phyloP scores from a whole-genome alignment of 2,329 filamentous ascomycete species.

The Colletotrichum australisinense region DNA sequence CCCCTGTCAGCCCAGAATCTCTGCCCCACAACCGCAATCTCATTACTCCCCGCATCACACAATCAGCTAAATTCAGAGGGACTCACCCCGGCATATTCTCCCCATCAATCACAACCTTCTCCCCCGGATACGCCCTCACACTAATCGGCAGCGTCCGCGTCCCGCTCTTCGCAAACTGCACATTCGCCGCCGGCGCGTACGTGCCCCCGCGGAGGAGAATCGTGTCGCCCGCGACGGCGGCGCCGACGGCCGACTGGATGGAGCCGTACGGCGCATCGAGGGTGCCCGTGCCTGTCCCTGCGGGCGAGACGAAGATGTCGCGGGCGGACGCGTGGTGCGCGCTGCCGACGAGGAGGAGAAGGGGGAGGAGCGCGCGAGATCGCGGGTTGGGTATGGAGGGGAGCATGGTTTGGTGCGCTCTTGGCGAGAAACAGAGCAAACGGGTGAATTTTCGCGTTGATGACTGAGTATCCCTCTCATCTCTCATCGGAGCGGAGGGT shows the following conservation, averaged over 20 bases:
- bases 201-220: slow-evolving; percentile 56
- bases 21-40: too few relatives aligned
- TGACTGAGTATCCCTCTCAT: background rate
- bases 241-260: slow-evolving; percentile 55
- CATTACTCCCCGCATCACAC: too few relatives aligned
- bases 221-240: slow-evolving; percentile 53
- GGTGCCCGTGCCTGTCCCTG: slow-evolving; percentile 50
- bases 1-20: background rate
- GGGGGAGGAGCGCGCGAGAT: background rate
- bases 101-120: slow-evolving; percentile 57
- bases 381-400: background rate
- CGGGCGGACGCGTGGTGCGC: slow-evolving; percentile 5
- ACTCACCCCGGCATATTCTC: slow-evolving; percentile 53
- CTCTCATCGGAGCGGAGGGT: too few relatives aligned
- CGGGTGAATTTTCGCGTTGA: too few relatives aligned
- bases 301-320: slow-evolving; percentile 54
- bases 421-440: too few relatives aligned
- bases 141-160: slow-evolving; percentile 51
- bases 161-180: slow-evolving; percentile 54
- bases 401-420: background rate
- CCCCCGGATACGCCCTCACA: slow-evolving; percentile 50
- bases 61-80: too few relatives aligned
- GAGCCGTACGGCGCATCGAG: slow-evolving; percentile 51
- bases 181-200: slow-evolving; percentile 54
- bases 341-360: slow-evolving; percentile 1